These are phyloP conservation scores for Chamaecrista fasciculata DNA, from an alignment of 306 rosid genomes.

Conservation along the genomic window DNA sequence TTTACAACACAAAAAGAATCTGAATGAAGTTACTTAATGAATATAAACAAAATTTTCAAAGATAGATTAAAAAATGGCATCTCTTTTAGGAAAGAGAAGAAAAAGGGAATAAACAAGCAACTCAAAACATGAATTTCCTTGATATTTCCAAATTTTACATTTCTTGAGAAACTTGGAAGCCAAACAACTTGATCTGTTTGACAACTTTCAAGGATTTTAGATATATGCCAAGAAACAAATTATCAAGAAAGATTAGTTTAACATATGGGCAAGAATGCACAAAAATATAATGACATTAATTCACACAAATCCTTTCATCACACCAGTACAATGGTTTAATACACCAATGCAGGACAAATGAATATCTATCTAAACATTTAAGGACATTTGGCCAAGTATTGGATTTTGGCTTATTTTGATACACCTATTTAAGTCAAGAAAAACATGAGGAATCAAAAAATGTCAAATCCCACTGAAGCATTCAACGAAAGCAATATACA, in stretches of 20 bases:
- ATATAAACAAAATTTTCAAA: background rate
- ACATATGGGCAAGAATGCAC: background rate
- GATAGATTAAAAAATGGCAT: background rate
- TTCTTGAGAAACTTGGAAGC: conserved; percentile 8
- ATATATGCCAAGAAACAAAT: background rate
- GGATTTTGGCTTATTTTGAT: too few relatives aligned
- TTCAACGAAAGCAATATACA: conserved; percentile 11
- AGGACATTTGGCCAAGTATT: too few relatives aligned
- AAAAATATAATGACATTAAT: background rate
- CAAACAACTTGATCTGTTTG: conserved; percentile 5
- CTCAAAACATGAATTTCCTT: conserved; percentile 1
- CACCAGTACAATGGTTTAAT: background rate
- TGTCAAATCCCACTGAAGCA: conserved; percentile 17
- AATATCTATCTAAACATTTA: conserved; percentile 21
- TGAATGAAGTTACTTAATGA: background rate
- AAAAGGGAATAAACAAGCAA: conserved; percentile 9
- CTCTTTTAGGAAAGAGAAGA: background rate
- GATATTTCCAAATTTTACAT: background rate
- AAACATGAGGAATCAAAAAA: conserved; percentile 5
- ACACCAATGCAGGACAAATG: conserved; percentile 10
- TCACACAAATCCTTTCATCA: background rate
- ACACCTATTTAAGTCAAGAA: too few relatives aligned
- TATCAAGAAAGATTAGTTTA: background rate
- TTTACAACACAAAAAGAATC: background rate
- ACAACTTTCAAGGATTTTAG: background rate